Evolutionary conservation across 2,329 filamentous ascomycete genomes (phyloP).

Genomic region (Ophiosphaerella korrae): DNA sequence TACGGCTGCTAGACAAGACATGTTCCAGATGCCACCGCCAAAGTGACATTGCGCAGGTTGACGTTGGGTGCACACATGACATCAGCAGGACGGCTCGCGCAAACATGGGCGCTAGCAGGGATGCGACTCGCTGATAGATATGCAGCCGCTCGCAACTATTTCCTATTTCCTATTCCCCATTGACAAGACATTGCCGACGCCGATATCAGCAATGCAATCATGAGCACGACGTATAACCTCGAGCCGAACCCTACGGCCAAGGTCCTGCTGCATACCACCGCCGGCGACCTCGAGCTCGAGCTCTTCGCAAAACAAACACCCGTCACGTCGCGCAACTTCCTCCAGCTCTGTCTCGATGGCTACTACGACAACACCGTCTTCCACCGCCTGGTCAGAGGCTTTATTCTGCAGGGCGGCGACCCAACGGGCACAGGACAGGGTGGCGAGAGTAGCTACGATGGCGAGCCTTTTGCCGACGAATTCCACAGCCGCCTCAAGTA

Average conservation of each 20-base stretch:
- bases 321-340: conserved; percentile 89
- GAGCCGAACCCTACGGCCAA: conserved; percentile 94
- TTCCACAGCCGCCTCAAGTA: conserved; percentile 92
- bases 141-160: not conserved
- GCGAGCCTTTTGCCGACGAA: conserved; percentile 83
- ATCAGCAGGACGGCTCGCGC: conserved; percentile 1
- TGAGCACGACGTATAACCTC: conserved; percentile 92
- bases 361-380: conserved; percentile 96
- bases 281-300: conserved; percentile 87
- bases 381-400: conserved; percentile 88
- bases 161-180: not conserved
- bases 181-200: not conserved
- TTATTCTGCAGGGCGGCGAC: conserved; percentile 93
- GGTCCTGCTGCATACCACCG: conserved; percentile 85
- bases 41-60: not conserved
- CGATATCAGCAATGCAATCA: conserved; percentile 45
- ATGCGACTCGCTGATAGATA: not conserved
- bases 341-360: conserved; percentile 91
- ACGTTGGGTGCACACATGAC: not conserved
- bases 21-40: not conserved
- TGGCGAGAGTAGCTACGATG: conserved; percentile 89
- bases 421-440: conserved; percentile 91
- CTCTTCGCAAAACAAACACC: conserved; percentile 95
- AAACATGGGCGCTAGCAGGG: conserved; percentile 9
- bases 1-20: too few species aligned